Evolutionary conservation across 2,329 filamentous ascomycete species (phyloP).

Genomic region (Talaromyces albobiverticillius): DNA sequence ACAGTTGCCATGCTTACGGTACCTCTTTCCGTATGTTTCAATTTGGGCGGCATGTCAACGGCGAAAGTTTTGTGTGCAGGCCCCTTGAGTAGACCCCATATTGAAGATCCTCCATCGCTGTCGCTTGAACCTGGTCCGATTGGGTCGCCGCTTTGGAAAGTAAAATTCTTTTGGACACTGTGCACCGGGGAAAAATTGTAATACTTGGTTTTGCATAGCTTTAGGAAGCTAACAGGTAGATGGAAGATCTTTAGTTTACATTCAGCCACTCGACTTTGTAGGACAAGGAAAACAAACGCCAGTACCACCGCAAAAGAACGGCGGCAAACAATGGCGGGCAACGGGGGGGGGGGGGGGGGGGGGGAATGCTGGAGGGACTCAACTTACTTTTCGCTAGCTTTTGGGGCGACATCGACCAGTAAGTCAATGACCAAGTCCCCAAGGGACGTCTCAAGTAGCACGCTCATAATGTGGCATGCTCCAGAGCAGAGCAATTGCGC

Average conservation of each 20-base stretch:
- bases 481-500: constrained; percentile 1
- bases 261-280: constrained; percentile 51
- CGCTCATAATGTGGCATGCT: constrained; percentile 64
- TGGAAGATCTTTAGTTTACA: constrained; percentile 49
- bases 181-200: constrained; percentile 96
- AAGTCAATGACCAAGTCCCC: constrained; percentile 96
- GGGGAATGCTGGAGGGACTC: too few species aligned
- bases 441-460: constrained; percentile 85
- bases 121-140: constrained; percentile 79
- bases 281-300: constrained; percentile 12
- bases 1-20: constrained; percentile 98
- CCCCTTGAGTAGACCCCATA: constrained; percentile 80
- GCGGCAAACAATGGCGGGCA: neutral
- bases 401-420: constrained; percentile 82
- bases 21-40: constrained; percentile 84
- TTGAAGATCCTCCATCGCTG: constrained; percentile 88
- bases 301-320: constrained; percentile 8
- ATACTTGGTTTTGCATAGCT: constrained; percentile 98
- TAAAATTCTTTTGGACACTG: constrained; percentile 90
- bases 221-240: constrained; percentile 70
- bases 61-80: constrained; percentile 72
- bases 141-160: constrained; percentile 93
- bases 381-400: constrained; percentile 85
- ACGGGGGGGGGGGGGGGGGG: too few species aligned
- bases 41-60: constrained; percentile 78